Conservation (phyloP, 1,284 basidiomycete genomes). For the Pyrrhoderma noxium region DNA sequence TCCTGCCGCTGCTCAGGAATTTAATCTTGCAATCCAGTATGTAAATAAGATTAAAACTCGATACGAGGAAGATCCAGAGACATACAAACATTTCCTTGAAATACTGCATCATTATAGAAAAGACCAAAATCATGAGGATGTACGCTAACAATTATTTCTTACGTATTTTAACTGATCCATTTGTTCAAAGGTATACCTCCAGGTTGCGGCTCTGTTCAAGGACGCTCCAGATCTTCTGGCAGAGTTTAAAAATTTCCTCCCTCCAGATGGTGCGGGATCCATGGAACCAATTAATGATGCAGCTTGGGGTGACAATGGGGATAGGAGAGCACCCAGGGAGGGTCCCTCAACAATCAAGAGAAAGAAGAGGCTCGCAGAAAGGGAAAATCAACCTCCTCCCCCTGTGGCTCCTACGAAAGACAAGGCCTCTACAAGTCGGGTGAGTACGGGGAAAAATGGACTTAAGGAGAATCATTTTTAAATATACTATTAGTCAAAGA, state of each 20-base stretch:
- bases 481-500: constrained; percentile 22
- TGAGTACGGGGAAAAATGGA: constrained; percentile 6
- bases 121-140: constrained; percentile 86
- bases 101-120: constrained; percentile 98
- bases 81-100: constrained; percentile 98
- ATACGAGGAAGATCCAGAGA: constrained; percentile 87
- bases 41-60: constrained; percentile 98
- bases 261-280: constrained; percentile 34
- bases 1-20: constrained; percentile 57
- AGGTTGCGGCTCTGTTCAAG: constrained; percentile 90
- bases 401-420: constrained; percentile 35
- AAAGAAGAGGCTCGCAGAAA: constrained; percentile 53
- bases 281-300: neutral
- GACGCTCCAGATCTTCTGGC: constrained; percentile 87
- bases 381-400: constrained; percentile 51
- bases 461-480: neutral
- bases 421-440: constrained; percentile 20
- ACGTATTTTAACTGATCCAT: neutral
- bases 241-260: constrained; percentile 96
- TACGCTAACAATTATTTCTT: constrained; percentile 35
- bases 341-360: constrained; percentile 30
- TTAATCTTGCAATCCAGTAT: constrained; percentile 97
- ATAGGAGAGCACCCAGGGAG: constrained; percentile 32
- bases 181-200: constrained; percentile 78
- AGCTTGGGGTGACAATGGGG: constrained; percentile 29